Conservation (phyloP, 805 yeast species). For the Brettanomyces custersianus region DNA sequence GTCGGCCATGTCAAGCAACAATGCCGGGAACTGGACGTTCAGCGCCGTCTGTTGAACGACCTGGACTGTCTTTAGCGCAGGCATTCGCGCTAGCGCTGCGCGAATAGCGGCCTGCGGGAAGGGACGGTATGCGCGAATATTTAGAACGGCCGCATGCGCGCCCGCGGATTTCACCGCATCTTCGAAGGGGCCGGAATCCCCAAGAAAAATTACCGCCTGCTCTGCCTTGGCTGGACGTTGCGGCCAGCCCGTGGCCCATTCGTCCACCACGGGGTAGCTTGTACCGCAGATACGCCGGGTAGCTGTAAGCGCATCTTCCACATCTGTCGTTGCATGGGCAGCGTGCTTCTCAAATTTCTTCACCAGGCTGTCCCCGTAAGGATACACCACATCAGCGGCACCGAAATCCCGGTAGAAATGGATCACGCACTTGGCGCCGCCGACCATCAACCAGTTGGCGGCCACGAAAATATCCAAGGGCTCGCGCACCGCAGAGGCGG, state of each 20-base stretch:
- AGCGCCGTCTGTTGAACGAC: slow-evolving; percentile 58
- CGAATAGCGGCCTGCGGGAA: slow-evolving; percentile 48
- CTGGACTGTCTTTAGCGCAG: slow-evolving; percentile 28
- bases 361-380: no score
- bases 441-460: slow-evolving; percentile 48
- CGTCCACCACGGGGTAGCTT: no score
- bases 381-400: background rate
- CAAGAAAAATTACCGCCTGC: slow-evolving; percentile 52
- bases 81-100: slow-evolving; percentile 20
- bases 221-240: no score
- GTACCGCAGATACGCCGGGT: no score
- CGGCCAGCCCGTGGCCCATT: no score
- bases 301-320: background rate
- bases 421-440: slow-evolving; percentile 47
- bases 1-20: slow-evolving; percentile 68
- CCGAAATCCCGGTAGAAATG: slow-evolving; percentile 46
- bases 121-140: slow-evolving; percentile 65
- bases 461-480: slow-evolving; percentile 45
- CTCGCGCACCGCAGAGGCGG: slow-evolving; percentile 45
- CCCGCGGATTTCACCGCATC: no score
- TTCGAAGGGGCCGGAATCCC: slow-evolving; percentile 33
- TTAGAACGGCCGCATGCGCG: slow-evolving; percentile 42
- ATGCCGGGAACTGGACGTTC: slow-evolving; percentile 26
- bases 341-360: no score
- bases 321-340: background rate